phyloP scores from a whole-genome alignment of 352 stramenopile species.

The Aphanomyces astaci region DNA sequence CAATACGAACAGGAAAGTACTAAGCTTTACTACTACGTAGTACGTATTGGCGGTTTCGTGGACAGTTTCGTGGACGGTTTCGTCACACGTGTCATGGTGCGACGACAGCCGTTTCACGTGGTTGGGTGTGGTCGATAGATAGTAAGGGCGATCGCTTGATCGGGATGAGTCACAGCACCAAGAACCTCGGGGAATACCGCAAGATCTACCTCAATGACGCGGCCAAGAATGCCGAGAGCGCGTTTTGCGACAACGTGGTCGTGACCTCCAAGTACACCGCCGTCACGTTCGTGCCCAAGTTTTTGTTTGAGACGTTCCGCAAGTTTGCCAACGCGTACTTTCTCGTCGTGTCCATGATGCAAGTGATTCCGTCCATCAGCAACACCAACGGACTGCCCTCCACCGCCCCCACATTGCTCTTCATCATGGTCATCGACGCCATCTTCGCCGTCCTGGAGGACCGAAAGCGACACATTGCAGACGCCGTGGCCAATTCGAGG shows the following conservation, averaged over 20 bases:
- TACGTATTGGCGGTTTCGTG: too few relatives aligned
- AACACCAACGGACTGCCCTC: slow-evolving; percentile 84
- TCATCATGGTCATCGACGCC: slow-evolving; percentile 86
- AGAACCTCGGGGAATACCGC: too few relatives aligned
- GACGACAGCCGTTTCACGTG: too few relatives aligned
- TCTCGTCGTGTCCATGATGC: slow-evolving; percentile 80
- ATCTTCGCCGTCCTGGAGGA: slow-evolving; percentile 87
- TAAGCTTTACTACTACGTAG: too few relatives aligned
- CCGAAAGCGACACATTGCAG: slow-evolving; percentile 71
- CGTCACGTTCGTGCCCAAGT: slow-evolving; percentile 84
- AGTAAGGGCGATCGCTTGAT: too few relatives aligned
- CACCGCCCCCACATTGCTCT: slow-evolving; percentile 79
- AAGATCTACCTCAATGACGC: neutral
- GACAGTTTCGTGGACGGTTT: too few relatives aligned
- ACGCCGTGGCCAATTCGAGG: slow-evolving; percentile 73
- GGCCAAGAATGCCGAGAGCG: neutral
- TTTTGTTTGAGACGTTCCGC: slow-evolving; percentile 85
- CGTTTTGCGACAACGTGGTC: slow-evolving; percentile 80
- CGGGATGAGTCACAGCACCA: too few relatives aligned
- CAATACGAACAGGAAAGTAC: too few relatives aligned
- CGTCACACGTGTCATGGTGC: too few relatives aligned
- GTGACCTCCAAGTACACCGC: slow-evolving; percentile 88
- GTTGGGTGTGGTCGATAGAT: too few relatives aligned
- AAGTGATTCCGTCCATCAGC: slow-evolving; percentile 84
- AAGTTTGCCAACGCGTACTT: slow-evolving; percentile 93